Base-by-base conservation (phyloP, 768 basidiomycete genomes). In the Porphyrellus cyaneotinctus region DNA sequence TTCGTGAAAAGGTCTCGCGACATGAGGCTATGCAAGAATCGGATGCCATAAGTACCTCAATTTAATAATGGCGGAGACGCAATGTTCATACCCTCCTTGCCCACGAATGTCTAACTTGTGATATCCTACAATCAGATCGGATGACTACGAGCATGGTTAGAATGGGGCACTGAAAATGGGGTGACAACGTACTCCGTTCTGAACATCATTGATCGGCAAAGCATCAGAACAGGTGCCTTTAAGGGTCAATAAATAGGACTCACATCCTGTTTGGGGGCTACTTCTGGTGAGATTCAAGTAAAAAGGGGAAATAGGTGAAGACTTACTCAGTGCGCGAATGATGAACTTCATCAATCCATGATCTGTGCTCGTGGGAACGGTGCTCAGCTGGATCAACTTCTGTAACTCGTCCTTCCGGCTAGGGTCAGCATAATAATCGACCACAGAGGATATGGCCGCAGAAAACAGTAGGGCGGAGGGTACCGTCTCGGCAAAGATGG, bases 381-480 rank as follows among this genome's bases (percentile, higher is more conserved):
- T 51, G 28, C 69, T 66, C 26, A 80, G 58, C 17, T 53, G 58
- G 2, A 75, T 67, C 28, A 85, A 72, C 31, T 77, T 71, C 22
- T 68, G 26, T 14, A 59, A 37, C 6, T 70, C 73, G 17, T 63
- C 43, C 49, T 64, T 43, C 55, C 68, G 67, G 37, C 63, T 64
- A 1, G 74, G 71, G 11, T 74, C 70, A 14, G 87, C 68, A 58
- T 81, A 88, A 67, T 80, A 85, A 60, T 85, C 72, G 44, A 88
- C 72, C 22, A 84, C 75, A 49, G 78, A 76, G 4, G 78, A 72
- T 37, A 87, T 65, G 12, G 77, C 74, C 46, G 81, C 74, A 1
- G 82, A 81, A 69, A 80, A 85, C 7, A 79, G 61, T 0, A 80
- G 70, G 3, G 78, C 75, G 15, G 81, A 81, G 6, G 83, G 81